These are phyloP conservation scores for Hemileia vastatrix DNA, from an alignment of 1,284 basidiomycete species.

Conservation along the genomic window DNA sequence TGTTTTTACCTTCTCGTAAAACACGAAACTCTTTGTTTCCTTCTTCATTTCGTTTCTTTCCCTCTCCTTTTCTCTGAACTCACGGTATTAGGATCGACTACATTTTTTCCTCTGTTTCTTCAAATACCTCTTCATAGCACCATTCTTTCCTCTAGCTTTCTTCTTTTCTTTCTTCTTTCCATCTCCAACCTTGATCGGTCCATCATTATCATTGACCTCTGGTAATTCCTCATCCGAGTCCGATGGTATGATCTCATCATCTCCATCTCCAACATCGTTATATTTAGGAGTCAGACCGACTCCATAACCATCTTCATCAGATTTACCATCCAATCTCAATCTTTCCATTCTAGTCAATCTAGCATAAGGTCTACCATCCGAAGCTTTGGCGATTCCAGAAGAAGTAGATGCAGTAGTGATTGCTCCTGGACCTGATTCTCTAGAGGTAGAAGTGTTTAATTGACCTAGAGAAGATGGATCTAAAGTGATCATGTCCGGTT, in stretches of 20 bases:
- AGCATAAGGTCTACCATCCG: constrained; percentile 61
- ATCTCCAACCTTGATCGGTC: constrained; percentile 44
- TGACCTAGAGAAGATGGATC: constrained; percentile 60
- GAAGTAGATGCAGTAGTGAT: neutral
- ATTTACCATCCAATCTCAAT: constrained; percentile 60
- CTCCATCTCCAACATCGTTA: constrained; percentile 38
- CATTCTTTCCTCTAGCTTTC: constrained; percentile 73
- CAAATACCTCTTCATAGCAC: constrained; percentile 59
- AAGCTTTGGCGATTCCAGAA: constrained; percentile 39
- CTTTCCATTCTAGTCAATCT: constrained; percentile 64
- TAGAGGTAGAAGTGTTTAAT: constrained; percentile 27
- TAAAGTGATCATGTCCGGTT: constrained; percentile 83
- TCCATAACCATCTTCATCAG: constrained; percentile 56
- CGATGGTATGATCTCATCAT: constrained; percentile 46
- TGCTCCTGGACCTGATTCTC: constrained; percentile 1
- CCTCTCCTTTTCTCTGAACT: constrained; percentile 4
- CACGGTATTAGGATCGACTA: no score
- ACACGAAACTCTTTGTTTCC: neutral
- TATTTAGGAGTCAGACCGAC: constrained; percentile 27
- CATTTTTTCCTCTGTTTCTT: constrained; percentile 40
- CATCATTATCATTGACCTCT: constrained; percentile 37
- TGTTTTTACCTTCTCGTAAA: no score
- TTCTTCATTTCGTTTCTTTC: neutral
- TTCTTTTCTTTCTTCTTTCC: constrained; percentile 58
- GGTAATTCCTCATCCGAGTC: constrained; percentile 40